Evolutionary conservation across 805 yeast species (phyloP), one percentile per base, ranked within the genome.

Genomic region (Diddensiella transvaalensis): DNA sequence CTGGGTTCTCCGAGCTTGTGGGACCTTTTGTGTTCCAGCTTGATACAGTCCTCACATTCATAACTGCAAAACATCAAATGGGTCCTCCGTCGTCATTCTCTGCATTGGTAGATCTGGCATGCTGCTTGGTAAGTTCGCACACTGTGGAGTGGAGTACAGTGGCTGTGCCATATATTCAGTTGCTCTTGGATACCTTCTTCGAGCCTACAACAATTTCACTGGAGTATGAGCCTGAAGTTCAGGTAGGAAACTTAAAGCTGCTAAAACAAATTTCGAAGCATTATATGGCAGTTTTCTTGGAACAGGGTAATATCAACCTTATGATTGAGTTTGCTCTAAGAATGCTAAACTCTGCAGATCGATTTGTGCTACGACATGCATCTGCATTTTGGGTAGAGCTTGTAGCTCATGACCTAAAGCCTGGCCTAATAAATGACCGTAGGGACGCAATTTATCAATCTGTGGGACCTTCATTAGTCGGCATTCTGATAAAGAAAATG

Each of bases 11-110:
- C 2, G 96, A 87, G 58, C 63, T 79, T 3, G 70, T 76, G 17
- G 89, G 89, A 0, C 87, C 93, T 0, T 86, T 85, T 63, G 80
- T 76, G 6, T 75, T 85, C 49, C 65, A 68, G 0, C 50, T 70
- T 2, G 63, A 64, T 0, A 60, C 68, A 0, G 70, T 80, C 4
- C 47, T 79, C 23, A 62, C 66, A 51, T 79, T 70, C 51, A 70
- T 70, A 24, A 50, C 50, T 17, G 58, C 58, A 52, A 78, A 69
- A 51, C 61, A 40, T 43, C 51, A 23, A 32, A 47, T 44, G 17
- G 64, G 62, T 1, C 61, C 66, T 1, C 37, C 50, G 6, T 48
- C 40, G 0, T 50, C 59, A 3, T 48, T 53, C 24, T 48, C 62
- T 6, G 44, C 57, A 3, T 49, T 68, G 4, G 51, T 60, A 1